These are phyloP conservation scores for Verticillium zaregamsianum DNA, from an alignment of 2,329 filamentous ascomycete genomes.

Conservation along the genomic window DNA sequence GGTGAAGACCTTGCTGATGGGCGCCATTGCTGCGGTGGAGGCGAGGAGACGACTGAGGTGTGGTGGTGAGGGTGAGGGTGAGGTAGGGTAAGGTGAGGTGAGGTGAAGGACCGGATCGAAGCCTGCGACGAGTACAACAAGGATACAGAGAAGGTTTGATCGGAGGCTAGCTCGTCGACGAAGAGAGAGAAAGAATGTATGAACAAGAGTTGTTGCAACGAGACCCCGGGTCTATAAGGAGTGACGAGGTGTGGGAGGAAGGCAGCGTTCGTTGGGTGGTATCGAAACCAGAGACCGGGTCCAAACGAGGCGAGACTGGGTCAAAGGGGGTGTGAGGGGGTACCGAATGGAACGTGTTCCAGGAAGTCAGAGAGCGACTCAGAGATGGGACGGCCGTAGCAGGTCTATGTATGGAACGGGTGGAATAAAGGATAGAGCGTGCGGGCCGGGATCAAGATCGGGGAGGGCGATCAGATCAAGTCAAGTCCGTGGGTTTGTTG, in stretches of 20 bases:
- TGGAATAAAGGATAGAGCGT: constrained; percentile 1
- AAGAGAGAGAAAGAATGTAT: constrained; percentile 3
- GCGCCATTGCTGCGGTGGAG: constrained; percentile 17
- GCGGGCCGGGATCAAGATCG: constrained; percentile 3
- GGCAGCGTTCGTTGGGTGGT: not conserved
- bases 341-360: constrained; percentile 1
- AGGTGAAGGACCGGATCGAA: constrained; percentile 1
- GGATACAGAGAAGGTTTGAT: constrained; percentile 2
- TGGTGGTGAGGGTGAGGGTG: not conserved
- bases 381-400: constrained; percentile 9
- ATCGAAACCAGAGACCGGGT: not conserved
- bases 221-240: constrained; percentile 4
- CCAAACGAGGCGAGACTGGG: not conserved
- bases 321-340: not conserved
- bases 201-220: constrained; percentile 1
- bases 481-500: not conserved
- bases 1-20: constrained; percentile 13
- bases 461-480: constrained; percentile 3
- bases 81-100: not conserved
- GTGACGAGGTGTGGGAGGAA: not conserved
- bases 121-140: constrained; percentile 2
- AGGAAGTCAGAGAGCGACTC: constrained; percentile 8
- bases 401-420: constrained; percentile 4
- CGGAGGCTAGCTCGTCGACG: constrained; percentile 6
- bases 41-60: not conserved